Evolutionary conservation across 2,329 filamentous ascomycete species (phyloP).

Genomic region (Torrubiellomyces zombiae): DNA sequence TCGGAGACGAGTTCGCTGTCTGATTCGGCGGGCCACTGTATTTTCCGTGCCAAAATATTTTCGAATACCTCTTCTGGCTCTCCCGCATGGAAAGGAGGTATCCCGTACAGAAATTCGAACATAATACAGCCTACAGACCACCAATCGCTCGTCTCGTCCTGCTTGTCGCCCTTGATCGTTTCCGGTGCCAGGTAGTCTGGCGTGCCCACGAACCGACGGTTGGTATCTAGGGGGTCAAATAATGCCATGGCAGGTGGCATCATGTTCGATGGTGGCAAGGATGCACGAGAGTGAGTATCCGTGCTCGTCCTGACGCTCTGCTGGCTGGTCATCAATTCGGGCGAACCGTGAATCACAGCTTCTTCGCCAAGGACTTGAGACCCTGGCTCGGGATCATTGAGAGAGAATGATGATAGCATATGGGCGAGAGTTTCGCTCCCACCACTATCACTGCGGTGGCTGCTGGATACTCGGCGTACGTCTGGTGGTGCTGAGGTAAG

Average conservation of each 20-base stretch:
- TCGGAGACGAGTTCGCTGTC: conserved; percentile 59
- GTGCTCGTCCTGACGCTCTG: conserved; percentile 13
- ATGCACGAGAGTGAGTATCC: conserved; percentile 17
- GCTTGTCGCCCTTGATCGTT: conserved; percentile 85
- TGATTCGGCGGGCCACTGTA: conserved; percentile 79
- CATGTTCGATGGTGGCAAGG: conserved; percentile 40
- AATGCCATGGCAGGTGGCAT: conserved; percentile 87
- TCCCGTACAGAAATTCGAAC: conserved; percentile 89
- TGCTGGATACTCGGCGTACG: conserved; percentile 49
- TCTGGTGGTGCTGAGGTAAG: conserved; percentile 43
- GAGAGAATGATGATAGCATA: conserved; percentile 66
- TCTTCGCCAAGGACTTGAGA: conserved; percentile 50
- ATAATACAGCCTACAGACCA: conserved; percentile 98
- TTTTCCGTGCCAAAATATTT: conserved; percentile 78
- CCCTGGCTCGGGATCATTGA: conserved; percentile 41
- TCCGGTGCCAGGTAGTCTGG: conserved; percentile 95
- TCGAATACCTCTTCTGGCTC: conserved; percentile 92
- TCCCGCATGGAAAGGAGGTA: conserved; percentile 80
- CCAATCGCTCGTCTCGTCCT: conserved; percentile 98
- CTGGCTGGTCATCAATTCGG: conserved; percentile 45
- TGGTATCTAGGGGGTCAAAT: conserved; percentile 89
- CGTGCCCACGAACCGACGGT: conserved; percentile 85
- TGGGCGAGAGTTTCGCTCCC: conserved; percentile 72
- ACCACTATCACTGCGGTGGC: conserved; percentile 79
- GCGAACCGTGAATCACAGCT: conserved; percentile 55